Base-by-base conservation (phyloP, 73 alveolate species). In the Paramecium biaurelia region DNA sequence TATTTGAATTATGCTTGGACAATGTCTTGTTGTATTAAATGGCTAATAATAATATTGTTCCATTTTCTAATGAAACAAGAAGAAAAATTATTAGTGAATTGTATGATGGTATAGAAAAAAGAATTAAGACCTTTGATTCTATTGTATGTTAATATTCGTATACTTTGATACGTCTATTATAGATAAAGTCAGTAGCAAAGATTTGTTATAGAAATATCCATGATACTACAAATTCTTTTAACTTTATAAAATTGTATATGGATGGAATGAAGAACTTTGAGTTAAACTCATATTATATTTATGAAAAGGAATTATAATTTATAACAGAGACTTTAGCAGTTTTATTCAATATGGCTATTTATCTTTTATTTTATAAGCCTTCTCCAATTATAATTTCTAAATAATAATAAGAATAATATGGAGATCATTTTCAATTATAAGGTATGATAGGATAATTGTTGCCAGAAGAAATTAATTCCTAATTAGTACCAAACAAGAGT, bases 371-470 rank as follows among this genome's bases (percentile, higher is more conserved):
- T 38, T 72, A 72, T n/a, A 72, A 72, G n/a, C 86, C 86, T 9
- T 1, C 86, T 14, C 57, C 86, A 1, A 3, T 35, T 15, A n/a
- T 34, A 10, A 35, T 38, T 72, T 37, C 86, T 3, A 72, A 72
- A 35, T 20, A 20, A 38, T 67, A 35, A 38, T 35, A 34, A 32
- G 86, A 72, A 35, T 12, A 72, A 15, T n/a, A 72, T 35, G 86
- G 86, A 32, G 86, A 72, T 23, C 58, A 72, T 38, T 72, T 35
- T 18, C n/a, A 32, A 72, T 35, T 72, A 11, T 26, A 72, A 72
- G 86, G 86, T 4, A 72, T 72, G 86, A 72, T 72, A 35, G 86
- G 86, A 35, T 72, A 72, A 34, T 72, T 72, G 12, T 42, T 72
- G n/a, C 63, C 86, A 20, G 86, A 72, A 15, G 86, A 72, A 15